Evolutionary conservation across 352 stramenopile genomes (phyloP), one percentile per base, ranked within the genome.

Genomic region (Phytophthora sojae): DNA sequence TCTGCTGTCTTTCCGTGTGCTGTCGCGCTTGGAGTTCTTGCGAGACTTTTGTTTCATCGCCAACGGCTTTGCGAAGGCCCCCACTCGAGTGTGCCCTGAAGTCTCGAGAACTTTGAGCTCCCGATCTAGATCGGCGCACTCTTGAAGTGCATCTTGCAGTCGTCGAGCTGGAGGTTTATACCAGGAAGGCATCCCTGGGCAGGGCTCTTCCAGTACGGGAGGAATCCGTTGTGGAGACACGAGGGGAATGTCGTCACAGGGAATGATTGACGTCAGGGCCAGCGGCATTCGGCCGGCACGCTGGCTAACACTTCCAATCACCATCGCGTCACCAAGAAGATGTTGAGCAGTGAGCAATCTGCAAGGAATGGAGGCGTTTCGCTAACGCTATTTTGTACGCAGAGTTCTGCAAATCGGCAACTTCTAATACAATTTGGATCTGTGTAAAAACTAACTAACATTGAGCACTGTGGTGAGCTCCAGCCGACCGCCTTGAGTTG

Each of bases 21-120:
- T 69, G 30, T 29, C 21, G 17, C 23, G 42, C 14, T 54, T 71
- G 14, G 19, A 39, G 19, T 15, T 14, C 54, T 52, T 57, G 14
- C 57, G 39, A 29, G 23, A 21, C 26, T 61, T 63, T 12, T 71
- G 53, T 37, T 85, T 71, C 26, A 60, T 78, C 11, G 62, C 72
- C 3, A 92, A 64, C 15, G 84, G 79, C 54, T 85, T 88, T 0
- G 80, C 79, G 39, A 94, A 94, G n/a, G 69, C 80, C 21, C 86
- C 86, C 2, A 92, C 45, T 32, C 78, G 79, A 17, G 62, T 77
- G 47, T 92, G 78, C 1, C 81, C 82, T 4, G 84, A 92, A 60
- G 75, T 88, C 49, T 94, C 86, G 8, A 94, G 80, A 32, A 90
- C 76, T 64, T 86, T 77, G 25, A 94, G 54, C 62, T 92, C 84